Conservation (phyloP, 768 basidiomycete species). For the Leccinum aurantiacum region DNA sequence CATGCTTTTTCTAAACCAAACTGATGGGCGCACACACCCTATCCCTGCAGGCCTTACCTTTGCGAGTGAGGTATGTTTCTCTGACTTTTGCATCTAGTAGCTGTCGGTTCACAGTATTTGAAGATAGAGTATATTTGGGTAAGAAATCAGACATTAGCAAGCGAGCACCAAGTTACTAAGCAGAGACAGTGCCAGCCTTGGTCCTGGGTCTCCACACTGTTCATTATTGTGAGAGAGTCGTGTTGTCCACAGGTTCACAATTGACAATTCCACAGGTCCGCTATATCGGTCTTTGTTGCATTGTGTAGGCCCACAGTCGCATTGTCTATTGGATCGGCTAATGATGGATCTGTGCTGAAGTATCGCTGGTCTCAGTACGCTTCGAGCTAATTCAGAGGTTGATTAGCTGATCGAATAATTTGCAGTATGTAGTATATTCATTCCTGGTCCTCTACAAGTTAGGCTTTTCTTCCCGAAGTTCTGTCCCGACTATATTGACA, state of each 20-base stretch:
- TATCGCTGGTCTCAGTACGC: not conserved
- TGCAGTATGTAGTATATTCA: slow-evolving; percentile 3
- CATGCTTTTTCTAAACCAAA: not conserved
- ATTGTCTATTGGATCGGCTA: not conserved
- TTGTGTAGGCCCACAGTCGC: not conserved
- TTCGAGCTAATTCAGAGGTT: not conserved
- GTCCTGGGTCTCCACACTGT: slow-evolving; percentile 14
- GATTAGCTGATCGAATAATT: not conserved
- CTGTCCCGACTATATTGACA: not conserved
- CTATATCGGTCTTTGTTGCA: not conserved
- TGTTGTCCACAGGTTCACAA: too few species aligned
- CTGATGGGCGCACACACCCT: not conserved
- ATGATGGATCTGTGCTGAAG: not conserved
- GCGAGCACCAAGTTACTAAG: not conserved
- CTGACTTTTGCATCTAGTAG: not conserved
- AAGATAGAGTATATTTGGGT: slow-evolving; percentile 23
- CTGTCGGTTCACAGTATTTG: not conserved
- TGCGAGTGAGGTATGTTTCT: slow-evolving; percentile 4
- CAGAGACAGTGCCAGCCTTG: not conserved
- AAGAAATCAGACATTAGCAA: not conserved
- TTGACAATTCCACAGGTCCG: slow-evolving; percentile 2
- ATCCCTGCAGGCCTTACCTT: slow-evolving; percentile 8
- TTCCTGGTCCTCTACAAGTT: slow-evolving; percentile 4
- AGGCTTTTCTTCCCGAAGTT: not conserved
- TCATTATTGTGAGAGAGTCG: slow-evolving; percentile 3